Evolutionary conservation across 805 yeast genomes (phyloP).

Genomic region (Lipomyces anomalus): DNA sequence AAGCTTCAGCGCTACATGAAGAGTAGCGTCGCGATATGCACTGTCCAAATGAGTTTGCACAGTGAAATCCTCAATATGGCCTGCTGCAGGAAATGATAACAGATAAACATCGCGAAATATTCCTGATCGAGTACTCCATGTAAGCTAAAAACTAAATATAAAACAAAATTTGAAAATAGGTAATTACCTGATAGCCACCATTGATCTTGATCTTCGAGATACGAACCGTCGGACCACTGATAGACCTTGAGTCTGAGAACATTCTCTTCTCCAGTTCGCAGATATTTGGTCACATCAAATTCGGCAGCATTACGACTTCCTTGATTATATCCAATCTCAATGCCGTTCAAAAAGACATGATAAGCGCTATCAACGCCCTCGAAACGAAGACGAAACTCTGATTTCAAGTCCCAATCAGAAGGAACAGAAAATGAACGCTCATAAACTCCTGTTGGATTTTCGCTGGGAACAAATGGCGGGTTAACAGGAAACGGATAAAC

Average conservation of each 20-base stretch:
- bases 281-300: slow-evolving; percentile 27
- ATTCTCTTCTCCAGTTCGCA: slow-evolving; percentile 5
- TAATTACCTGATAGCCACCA: slow-evolving; percentile 41
- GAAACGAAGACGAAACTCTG: slow-evolving; percentile 30
- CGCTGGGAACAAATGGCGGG: slow-evolving; percentile 35
- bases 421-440: slow-evolving; percentile 27
- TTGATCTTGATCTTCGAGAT: slow-evolving; percentile 39
- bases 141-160: no score
- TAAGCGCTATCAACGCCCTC: slow-evolving; percentile 38
- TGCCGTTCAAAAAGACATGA: slow-evolving; percentile 34
- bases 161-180: no score
- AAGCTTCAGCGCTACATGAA: no score
- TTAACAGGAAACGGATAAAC: slow-evolving; percentile 33
- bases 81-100: slow-evolving; percentile 26
- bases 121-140: no score
- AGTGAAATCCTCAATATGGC: slow-evolving; percentile 32
- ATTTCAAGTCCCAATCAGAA: slow-evolving; percentile 19
- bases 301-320: slow-evolving; percentile 37
- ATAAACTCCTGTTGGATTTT: slow-evolving; percentile 36
- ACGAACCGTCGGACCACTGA: slow-evolving; percentile 35
- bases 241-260: slow-evolving; percentile 25
- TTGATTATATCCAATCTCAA: slow-evolving; percentile 33
- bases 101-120: slow-evolving; percentile 37
- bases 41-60: slow-evolving; percentile 25
- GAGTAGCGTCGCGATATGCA: slow-evolving; percentile 4